Conservation (phyloP, 1,139 yeast genomes). For the Taiozyma sp. region DNA sequence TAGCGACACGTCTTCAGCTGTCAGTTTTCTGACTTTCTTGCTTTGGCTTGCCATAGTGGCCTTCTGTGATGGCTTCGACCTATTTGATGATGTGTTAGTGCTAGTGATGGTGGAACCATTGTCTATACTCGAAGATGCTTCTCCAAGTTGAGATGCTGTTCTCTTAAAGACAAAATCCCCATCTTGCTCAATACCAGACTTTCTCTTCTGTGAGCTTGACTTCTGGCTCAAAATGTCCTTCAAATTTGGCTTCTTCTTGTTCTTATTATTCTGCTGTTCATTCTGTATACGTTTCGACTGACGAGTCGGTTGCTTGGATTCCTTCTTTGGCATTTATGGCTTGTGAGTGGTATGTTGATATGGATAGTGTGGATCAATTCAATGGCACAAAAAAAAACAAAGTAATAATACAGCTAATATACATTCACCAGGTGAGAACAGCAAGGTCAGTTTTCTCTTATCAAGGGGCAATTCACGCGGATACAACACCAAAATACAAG, state of each 20-base stretch:
- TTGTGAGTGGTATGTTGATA: not conserved
- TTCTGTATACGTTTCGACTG: constrained; percentile 3
- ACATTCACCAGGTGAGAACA: not conserved
- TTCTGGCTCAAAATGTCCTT: constrained; percentile 15
- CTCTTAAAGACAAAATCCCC: constrained; percentile 20
- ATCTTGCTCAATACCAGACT: constrained; percentile 11
- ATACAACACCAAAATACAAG: not conserved
- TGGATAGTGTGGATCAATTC: not conserved
- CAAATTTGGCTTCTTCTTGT: constrained; percentile 14
- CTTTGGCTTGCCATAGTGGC: not conserved
- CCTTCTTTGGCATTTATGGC: not conserved
- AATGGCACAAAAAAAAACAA: not conserved
- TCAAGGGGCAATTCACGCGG: not conserved
- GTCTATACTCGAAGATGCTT: not conserved
- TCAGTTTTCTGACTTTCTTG: constrained; percentile 14
- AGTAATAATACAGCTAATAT: not conserved
- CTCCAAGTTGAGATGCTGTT: constrained; percentile 11
- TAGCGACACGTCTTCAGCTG: constrained; percentile 17
- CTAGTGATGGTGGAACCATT: not conserved
- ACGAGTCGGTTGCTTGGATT: constrained; percentile 1
- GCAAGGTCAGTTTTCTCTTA: not conserved
- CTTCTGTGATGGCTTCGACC: constrained; percentile 1
- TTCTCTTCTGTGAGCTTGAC: constrained; percentile 3
- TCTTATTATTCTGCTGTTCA: constrained; percentile 3
- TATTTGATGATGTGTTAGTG: not conserved